phyloP scores from a whole-genome alignment of 2,329 filamentous ascomycete genomes.

The Aspergillus sp. region DNA sequence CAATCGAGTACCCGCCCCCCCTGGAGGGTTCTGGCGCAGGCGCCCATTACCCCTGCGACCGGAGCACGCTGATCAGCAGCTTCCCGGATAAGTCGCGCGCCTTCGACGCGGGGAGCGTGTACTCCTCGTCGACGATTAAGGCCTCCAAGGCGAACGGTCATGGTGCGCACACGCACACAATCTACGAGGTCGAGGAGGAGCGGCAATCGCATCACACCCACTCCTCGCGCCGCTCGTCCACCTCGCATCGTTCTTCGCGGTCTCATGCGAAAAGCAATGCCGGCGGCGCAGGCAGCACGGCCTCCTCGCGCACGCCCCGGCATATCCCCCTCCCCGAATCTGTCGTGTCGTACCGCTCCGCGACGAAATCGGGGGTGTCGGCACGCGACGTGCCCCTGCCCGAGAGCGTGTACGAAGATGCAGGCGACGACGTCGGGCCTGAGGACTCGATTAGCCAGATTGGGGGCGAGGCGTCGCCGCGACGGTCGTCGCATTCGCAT shows the following conservation, averaged over 20 bases:
- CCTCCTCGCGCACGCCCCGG: conserved; percentile 34
- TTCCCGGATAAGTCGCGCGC: conserved; percentile 34
- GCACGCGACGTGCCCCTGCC: conserved; percentile 30
- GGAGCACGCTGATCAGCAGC: conserved; percentile 42
- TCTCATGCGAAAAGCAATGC: conserved; percentile 16
- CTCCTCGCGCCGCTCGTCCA: conserved; percentile 13
- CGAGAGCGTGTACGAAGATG: conserved; percentile 31
- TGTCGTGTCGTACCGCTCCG: conserved; percentile 22
- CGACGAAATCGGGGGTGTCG: conserved; percentile 17
- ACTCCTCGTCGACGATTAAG: conserved; percentile 37
- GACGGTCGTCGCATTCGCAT: conserved; percentile 25
- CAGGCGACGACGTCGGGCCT: conserved; percentile 63
- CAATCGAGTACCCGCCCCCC: conserved; percentile 38
- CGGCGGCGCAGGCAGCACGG: conserved; percentile 27
- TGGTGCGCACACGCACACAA: too few species aligned
- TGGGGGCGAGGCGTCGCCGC: conserved; percentile 16
- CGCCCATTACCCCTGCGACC: conserved; percentile 20
- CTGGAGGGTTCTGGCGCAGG: conserved; percentile 25
- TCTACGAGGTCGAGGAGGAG: conserved; percentile 15
- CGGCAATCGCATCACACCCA: conserved; percentile 19
- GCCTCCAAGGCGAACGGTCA: conserved; percentile 23
- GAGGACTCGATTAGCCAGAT: conserved; percentile 78
- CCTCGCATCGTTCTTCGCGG: conserved; percentile 21
- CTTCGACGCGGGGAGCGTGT: conserved; percentile 27
- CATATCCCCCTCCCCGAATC: conserved; percentile 36